These are phyloP conservation scores for Globisporangium cederbergense DNA, from an alignment of 352 stramenopile species.

Conservation along the genomic window DNA sequence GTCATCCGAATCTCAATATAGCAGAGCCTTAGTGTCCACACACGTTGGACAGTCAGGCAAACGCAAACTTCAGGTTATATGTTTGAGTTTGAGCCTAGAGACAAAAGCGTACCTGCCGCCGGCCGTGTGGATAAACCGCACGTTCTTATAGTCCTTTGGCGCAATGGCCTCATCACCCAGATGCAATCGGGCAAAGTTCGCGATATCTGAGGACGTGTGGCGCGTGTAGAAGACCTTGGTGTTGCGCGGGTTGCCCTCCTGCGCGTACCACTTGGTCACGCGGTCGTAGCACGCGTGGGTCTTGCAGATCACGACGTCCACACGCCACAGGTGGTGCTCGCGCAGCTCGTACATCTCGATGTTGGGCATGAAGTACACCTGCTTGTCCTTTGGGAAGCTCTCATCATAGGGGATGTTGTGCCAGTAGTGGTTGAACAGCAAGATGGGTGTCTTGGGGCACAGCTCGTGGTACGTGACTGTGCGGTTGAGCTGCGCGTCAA, in stretches of 20 bases:
- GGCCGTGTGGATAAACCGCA: constrained; percentile 29
- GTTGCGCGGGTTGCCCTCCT: constrained; percentile 53
- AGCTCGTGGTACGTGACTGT: constrained; percentile 50
- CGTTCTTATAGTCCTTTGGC: constrained; percentile 27
- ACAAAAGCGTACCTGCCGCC: constrained; percentile 18
- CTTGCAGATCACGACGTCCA: constrained; percentile 46
- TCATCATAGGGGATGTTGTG: constrained; percentile 22
- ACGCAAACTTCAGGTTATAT: neutral
- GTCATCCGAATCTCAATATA: no score
- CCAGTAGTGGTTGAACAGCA: constrained; percentile 65
- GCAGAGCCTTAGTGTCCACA: no score
- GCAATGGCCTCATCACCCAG: constrained; percentile 20
- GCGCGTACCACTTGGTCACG: constrained; percentile 44
- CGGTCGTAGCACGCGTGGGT: constrained; percentile 39
- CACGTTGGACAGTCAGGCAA: no score
- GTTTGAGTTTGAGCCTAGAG: neutral
- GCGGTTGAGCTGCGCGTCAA: constrained; percentile 20
- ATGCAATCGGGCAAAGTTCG: constrained; percentile 22
- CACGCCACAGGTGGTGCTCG: constrained; percentile 31
- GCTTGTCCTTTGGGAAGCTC: constrained; percentile 34
- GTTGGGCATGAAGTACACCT: constrained; percentile 45
- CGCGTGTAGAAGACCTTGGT: constrained; percentile 50
- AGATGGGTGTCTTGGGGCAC: constrained; percentile 40
- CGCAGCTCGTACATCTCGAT: constrained; percentile 60
- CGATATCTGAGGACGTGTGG: constrained; percentile 54